Conservation (phyloP, 495 filamentous ascomycete species). For the Aspergillus leporis region DNA sequence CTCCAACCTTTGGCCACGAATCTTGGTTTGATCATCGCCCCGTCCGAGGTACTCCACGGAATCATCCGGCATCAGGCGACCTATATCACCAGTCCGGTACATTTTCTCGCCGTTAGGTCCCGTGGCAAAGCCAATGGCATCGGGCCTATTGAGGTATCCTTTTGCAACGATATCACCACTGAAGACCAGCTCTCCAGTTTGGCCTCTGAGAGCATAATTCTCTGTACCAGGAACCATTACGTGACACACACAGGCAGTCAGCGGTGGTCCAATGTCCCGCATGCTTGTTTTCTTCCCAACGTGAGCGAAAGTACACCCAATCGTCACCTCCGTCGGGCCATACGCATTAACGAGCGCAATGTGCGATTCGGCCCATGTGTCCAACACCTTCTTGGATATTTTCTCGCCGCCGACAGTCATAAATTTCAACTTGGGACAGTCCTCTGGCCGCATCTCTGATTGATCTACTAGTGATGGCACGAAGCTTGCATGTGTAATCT, state of each 20-base stretch:
- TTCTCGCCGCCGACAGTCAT: slow-evolving; percentile 48
- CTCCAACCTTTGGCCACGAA: slow-evolving; percentile 76
- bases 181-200: slow-evolving; percentile 83
- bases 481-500: slow-evolving; percentile 72
- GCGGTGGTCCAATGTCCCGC: slow-evolving; percentile 82
- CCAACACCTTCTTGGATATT: slow-evolving; percentile 45
- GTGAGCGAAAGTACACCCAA: slow-evolving; percentile 77
- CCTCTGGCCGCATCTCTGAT: slow-evolving; percentile 25
- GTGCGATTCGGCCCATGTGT: slow-evolving; percentile 41
- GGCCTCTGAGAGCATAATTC: slow-evolving; percentile 72
- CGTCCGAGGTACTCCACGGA: slow-evolving; percentile 67
- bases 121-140: slow-evolving; percentile 48
- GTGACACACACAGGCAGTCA: slow-evolving; percentile 78
- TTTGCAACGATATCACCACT: slow-evolving; percentile 83
- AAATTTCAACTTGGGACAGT: slow-evolving; percentile 35
- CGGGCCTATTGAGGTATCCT: slow-evolving; percentile 78
- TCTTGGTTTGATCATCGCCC: slow-evolving; percentile 76
- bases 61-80: slow-evolving; percentile 47
- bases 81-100: slow-evolving; percentile 51
- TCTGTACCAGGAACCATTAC: slow-evolving; percentile 71
- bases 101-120: slow-evolving; percentile 41
- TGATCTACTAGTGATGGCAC: slow-evolving; percentile 37
- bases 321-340: slow-evolving; percentile 88
- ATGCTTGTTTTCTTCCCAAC: slow-evolving; percentile 70
- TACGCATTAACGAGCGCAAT: slow-evolving; percentile 53